Conservation (phyloP, 2,329 filamentous ascomycete species). For the Golovinomyces cichoracearum region DNA sequence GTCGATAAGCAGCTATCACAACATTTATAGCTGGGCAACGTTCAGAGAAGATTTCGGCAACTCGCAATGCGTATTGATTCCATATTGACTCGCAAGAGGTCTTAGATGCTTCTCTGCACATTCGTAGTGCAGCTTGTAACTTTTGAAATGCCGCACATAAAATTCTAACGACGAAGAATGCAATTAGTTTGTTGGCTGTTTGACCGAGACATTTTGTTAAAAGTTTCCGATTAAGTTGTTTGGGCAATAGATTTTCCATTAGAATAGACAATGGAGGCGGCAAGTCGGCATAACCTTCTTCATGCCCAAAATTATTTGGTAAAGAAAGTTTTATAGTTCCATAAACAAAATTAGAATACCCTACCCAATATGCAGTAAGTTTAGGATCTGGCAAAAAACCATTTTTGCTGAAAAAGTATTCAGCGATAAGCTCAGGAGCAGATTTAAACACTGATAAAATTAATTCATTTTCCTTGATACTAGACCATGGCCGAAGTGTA, state of each 20-base stretch:
- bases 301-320: slow-evolving; percentile 44
- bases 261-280: slow-evolving; percentile 59
- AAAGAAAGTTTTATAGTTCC: slow-evolving; percentile 50
- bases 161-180: slow-evolving; percentile 61
- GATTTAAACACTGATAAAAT: slow-evolving; percentile 53
- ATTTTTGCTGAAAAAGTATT: slow-evolving; percentile 61
- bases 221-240: slow-evolving; percentile 54
- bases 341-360: slow-evolving; percentile 72
- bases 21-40: slow-evolving; percentile 64
- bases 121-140: slow-evolving; percentile 23
- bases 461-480: slow-evolving; percentile 55
- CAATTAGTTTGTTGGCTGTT: slow-evolving; percentile 53
- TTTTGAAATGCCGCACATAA: slow-evolving; percentile 60
- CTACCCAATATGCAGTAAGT: slow-evolving; percentile 78
- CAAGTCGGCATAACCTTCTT: slow-evolving; percentile 30
- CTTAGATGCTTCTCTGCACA: slow-evolving; percentile 19
- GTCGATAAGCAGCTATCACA: slow-evolving; percentile 46
- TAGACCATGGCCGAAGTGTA: slow-evolving; percentile 60
- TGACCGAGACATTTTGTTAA: slow-evolving; percentile 55
- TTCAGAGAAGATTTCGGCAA: slow-evolving; percentile 50
- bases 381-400: slow-evolving; percentile 78
- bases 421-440: slow-evolving; percentile 63
- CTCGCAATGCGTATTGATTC: slow-evolving; percentile 38
- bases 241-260: slow-evolving; percentile 66
- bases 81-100: slow-evolving; percentile 24